Conservation (phyloP, 2,329 filamentous ascomycete species). For the Sporothrix inflata region DNA sequence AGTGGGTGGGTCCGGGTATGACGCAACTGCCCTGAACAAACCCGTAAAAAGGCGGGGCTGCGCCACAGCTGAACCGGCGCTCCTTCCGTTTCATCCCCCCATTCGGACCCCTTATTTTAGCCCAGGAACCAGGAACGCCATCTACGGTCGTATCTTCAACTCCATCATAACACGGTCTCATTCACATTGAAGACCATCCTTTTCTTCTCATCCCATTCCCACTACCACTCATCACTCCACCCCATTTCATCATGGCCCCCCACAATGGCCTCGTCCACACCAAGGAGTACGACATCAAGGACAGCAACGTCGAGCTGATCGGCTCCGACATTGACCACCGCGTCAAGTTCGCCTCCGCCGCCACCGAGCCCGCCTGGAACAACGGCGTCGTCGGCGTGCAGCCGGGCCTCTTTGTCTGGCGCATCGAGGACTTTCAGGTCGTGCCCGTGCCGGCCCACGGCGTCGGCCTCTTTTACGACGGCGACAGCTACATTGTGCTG, state of each 20-base stretch:
- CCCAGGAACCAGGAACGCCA: conserved; percentile 11
- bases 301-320: conserved; percentile 70
- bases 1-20: conserved; percentile 18
- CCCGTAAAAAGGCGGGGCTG: not conserved
- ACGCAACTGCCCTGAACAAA: conserved; percentile 1
- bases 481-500: conserved; percentile 70
- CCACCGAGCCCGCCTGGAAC: conserved; percentile 69
- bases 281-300: conserved; percentile 68
- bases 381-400: conserved; percentile 56
- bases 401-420: conserved; percentile 64
- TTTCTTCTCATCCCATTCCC: not conserved
- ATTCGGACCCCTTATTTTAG: conserved; percentile 3
- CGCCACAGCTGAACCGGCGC: conserved; percentile 18
- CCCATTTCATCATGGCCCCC: conserved; percentile 55
- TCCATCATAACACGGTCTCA: not conserved
- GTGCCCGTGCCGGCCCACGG: conserved; percentile 61
- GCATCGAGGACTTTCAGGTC: conserved; percentile 69
- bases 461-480: conserved; percentile 66
- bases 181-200: not conserved
- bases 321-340: conserved; percentile 66
- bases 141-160: not conserved
- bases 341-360: conserved; percentile 68
- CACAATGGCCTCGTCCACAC: conserved; percentile 64
- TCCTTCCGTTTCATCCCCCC: not conserved
- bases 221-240: not conserved